phyloP scores from a whole-genome alignment of 176 grass and related monocot species.

The Juncus effusus region DNA sequence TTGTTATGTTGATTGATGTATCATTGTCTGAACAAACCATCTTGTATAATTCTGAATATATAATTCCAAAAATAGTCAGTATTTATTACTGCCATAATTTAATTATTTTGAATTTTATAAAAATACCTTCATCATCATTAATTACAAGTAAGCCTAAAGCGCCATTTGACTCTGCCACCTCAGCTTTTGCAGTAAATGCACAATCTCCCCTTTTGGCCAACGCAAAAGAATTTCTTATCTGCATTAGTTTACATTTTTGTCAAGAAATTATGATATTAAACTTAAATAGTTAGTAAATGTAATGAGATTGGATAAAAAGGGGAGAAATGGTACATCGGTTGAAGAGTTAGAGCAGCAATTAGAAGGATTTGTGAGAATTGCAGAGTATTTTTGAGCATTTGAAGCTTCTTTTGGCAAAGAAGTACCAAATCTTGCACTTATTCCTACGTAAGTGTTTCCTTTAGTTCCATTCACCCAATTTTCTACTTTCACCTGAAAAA shows the following conservation, averaged over 20 bases:
- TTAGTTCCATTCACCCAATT: conserved; percentile 82
- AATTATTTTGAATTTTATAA: background rate
- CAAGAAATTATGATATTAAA: background rate
- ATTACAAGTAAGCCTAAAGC: conserved; percentile 77
- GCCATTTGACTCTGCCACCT: conserved; percentile 64
- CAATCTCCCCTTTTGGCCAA: conserved; percentile 80
- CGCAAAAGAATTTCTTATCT: conserved; percentile 69
- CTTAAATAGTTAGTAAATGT: conserved; percentile 1
- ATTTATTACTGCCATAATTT: background rate
- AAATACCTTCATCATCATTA: conserved; percentile 88
- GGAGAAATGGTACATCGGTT: conserved; percentile 43
- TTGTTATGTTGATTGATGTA: conserved; percentile 78
- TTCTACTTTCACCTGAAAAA: conserved; percentile 80
- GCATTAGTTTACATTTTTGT: conserved; percentile 8
- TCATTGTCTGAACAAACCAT: conserved; percentile 94
- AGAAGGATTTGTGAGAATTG: conserved; percentile 56
- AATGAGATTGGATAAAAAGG: background rate
- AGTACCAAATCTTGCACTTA: conserved; percentile 76
- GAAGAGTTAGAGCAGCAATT: conserved; percentile 74
- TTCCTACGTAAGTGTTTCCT: conserved; percentile 49
- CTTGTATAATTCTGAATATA: conserved; percentile 80
- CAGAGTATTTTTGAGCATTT: conserved; percentile 49
- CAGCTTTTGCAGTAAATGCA: conserved; percentile 82
- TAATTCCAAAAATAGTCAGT: background rate
- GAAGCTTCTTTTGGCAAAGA: conserved; percentile 47